Base-by-base conservation (phyloP, 129 eudicot species). In the Arctium lappa region DNA sequence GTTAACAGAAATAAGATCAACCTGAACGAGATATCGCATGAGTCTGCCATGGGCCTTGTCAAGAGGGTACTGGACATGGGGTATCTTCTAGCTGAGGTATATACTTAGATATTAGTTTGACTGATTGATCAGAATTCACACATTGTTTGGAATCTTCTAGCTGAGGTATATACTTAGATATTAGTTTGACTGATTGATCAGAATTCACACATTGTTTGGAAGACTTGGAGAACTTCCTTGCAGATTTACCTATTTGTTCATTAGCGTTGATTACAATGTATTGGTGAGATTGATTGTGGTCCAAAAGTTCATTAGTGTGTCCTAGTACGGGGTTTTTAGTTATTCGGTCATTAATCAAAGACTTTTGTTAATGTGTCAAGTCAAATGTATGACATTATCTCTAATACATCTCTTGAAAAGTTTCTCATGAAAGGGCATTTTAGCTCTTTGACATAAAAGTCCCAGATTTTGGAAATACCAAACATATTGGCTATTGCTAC, bases 41-140 rank as follows among this genome's bases (percentile, higher is more conserved):
- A 91, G 65, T 95, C 99, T 71, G 98, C 98, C 48, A 95, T 91
- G 85, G 99, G 98, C 77, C 99, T 95, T 44, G 91, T 95, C 77
- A 86, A 81, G 78, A 86, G 73, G 87, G 94, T 87, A 62, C 86
- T 93, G 82, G 79, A 83, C 86, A 65, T 88, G 76, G 99, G 99
- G 29, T 91, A 90, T 84, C 99, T 95, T 84, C 89, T 93, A 75
- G 90, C 98, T 3, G 93, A 95, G 97, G 99, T 95, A 91, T 72
- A 71, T 37, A 72, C 22, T 72, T 38, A 53, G 60, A 6, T 39
- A 37, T 73, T 6, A 0, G 30, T 34, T 37, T 46, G 31, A 27
- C 34, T 33, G 29, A 0, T 30, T 3, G 62, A 48, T n/a, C n/a
- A n/a, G n/a, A n/a, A n/a, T n/a, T n/a, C n/a, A n/a, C n/a, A n/a